Evolutionary conservation across 805 yeast genomes (phyloP), one percentile per base, ranked within the genome.

Genomic region (Metschnikowia gelsemii): DNA sequence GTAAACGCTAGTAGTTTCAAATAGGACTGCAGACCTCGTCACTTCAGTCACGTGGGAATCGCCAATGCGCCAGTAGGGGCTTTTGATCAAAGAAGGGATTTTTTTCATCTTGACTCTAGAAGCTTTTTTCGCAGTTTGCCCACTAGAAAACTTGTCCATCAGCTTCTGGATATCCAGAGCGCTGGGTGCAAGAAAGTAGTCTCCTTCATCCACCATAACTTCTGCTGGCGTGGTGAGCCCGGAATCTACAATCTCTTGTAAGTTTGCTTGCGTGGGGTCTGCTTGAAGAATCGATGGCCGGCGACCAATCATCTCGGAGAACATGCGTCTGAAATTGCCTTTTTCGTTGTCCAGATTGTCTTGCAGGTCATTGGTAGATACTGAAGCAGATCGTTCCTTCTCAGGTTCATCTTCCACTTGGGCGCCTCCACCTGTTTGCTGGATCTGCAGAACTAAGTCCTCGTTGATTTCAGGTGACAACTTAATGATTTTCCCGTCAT

Each of bases 1-100:
- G 62, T 91, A 91, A 1, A 80, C 96, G n/a, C 85, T 87, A 21
- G 78, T 70, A 22, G 78, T 78, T 54, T 88, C 96, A 40, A 65
- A 69, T 30, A 87, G 63, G 0, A 90, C 85, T 12, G 81, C 79
- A 0, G 66, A 62, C 2, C 66, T 57, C 9, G 76, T 69, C 7
- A 75, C 80, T 57, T 89, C 96, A 27, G 78, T 63, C 3, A 86
- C 79, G 22, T 66, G 69, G 2, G 85, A 70, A 62, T 93, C 98
- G 47, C 95, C 87, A 24, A 90, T 78, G 48, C 86, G 74, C 98
- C 98, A 91, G 54, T 72, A 85, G 14, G 91, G 89, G 32, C 74
- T 64, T 42, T 78, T 79, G 3, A 71, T 56, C 13, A 77, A 68
- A 13, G 82, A 72, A 3, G 80, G 76, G 8, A 84, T 64, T 52